Percentiles rank a stretch among this genome's conserved stretches.
phyloP scores from a whole-genome alignment of 495 filamentous ascomycete genomes.

The Neurospora sp. region DNA sequence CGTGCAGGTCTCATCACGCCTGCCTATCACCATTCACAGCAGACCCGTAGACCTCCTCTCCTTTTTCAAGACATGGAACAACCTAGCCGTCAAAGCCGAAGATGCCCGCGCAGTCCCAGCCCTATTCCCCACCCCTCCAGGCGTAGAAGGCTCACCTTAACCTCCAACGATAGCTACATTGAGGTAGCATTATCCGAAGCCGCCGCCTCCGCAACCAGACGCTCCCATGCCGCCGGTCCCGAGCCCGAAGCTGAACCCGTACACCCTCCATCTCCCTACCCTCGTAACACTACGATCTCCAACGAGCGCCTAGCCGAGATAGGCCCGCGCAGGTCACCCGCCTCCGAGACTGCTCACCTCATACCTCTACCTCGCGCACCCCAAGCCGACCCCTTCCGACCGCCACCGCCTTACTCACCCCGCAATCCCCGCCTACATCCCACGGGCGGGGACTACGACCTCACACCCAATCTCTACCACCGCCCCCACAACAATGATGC shows the following conservation, averaged over 20 bases:
- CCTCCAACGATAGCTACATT: not conserved
- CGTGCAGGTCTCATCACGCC: not conserved
- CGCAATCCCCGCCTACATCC: not conserved
- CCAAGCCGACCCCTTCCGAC: not conserved
- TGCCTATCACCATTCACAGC: not conserved
- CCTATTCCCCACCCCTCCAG: not conserved
- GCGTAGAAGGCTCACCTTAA: not conserved
- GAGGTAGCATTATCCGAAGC: not conserved
- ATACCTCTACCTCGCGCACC: not conserved
- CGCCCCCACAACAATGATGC: not conserved
- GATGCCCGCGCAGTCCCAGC: not conserved
- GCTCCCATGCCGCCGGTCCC: not conserved
- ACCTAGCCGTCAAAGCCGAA: not conserved
- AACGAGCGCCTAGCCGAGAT: not conserved
- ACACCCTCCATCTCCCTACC: not conserved
- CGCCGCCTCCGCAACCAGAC: not conserved
- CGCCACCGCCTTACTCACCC: not conserved
- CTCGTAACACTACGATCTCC: not conserved
- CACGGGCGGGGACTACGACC: not conserved
- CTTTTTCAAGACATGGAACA: not conserved
- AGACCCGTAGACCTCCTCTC: not conserved
- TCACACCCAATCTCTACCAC: not conserved
- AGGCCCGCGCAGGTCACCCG: too few relatives aligned
- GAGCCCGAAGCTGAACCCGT: not conserved
- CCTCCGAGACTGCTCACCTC: not conserved